Base-by-base conservation (phyloP, 2,329 filamentous ascomycete genomes). In the Colletotrichum musicola region DNA sequence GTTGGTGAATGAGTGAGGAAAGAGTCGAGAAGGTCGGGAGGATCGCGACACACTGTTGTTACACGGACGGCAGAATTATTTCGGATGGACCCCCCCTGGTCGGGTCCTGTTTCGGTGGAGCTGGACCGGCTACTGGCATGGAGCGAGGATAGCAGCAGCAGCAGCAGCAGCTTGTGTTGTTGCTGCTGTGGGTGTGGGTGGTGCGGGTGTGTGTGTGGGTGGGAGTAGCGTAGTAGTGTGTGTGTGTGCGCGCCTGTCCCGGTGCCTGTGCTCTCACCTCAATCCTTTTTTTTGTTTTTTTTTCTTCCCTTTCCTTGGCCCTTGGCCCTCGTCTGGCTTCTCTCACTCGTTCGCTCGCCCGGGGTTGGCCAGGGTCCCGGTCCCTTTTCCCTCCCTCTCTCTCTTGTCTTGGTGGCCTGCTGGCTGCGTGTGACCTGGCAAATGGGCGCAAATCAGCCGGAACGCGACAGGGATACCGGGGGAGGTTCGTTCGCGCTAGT, bases 401-500 rank as follows among this genome's bases (percentile, higher is more conserved):
- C 47, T 56, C 27, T 54, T 64, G 57, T 55, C 42, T 62, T 65
- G 62, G 55, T 61, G 54, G 51, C 60, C 57, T 68, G 64, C 64
- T 67, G 70, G 64, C 68, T 60, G 68, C 64, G 68, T 59, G 63
- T 59, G 63, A 70, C 68, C 68, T 68, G 63, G 63, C 66, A 66
- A 69, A 57, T 69, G 62, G 66, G 66, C 66, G 70, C 47, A 68
- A 64, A 71, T 68, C 67, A 70, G 67, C 70, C 68, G 70, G 67
- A 64, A 70, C 59, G 51, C 49, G 54, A 63, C 62, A 67, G 67
- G 67, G 69, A 66, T 67, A 44, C 63, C 42, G 54, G 70, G 63
- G 64, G 60, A 68, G 68, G 68, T 65, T 71, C 68, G 70, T 68
- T 70, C 63, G 68, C 70, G 70, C 68, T 71, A 71, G 70, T 71